Evolutionary conservation across 1,139 yeast genomes (phyloP), one percentile per base, ranked within the genome.

Genomic region (Kluyveromyces sp.): DNA sequence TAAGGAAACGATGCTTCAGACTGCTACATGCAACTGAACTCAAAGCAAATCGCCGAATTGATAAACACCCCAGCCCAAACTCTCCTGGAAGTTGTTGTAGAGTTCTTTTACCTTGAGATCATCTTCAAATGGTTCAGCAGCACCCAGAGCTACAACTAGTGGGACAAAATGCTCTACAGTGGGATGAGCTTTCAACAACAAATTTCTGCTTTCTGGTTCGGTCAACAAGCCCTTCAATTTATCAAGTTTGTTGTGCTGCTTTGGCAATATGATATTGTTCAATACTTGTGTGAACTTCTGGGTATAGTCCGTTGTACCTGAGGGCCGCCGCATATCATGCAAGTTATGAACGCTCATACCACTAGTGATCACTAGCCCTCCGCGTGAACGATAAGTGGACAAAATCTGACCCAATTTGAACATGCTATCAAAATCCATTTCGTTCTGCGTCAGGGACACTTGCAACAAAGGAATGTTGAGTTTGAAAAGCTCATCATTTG

Each of bases 281-380:
- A 82, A 56, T n/a, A 70, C 47, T 2, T 58, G 50, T 52, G 76
- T 75, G 62, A 83, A 83, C 31, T 70, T 69, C 40, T 61, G 56
- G 4, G 68, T 74, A 52, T 81, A 81, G 0, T 80, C 75, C 57
- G 72, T 53, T 2, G 65, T 56, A 35, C 55, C 54, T 44, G 49
- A 40, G 20, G 54, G 41, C 3, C 60, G 56, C 9, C 60, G 56
- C 9, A 78, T 36, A 49, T 83, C 89, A 33, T 76, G 55, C 40
- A 84, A 68, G 54, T 84, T 84, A 62, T 84, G 94, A 13, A 83
- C 94, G 4, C 85, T 69, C 84, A 83, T 81, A 2, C 94, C 94
- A 0, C 89, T 81, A 46, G 79, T 73, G 3, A 84, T 58, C 3
- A 84, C 61, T 58, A 67, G 34, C 64, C 84, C 67, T 54, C 74